Evolutionary conservation across 2,329 filamentous ascomycete species (phyloP).

Genomic region (Pezicula radicicola): DNA sequence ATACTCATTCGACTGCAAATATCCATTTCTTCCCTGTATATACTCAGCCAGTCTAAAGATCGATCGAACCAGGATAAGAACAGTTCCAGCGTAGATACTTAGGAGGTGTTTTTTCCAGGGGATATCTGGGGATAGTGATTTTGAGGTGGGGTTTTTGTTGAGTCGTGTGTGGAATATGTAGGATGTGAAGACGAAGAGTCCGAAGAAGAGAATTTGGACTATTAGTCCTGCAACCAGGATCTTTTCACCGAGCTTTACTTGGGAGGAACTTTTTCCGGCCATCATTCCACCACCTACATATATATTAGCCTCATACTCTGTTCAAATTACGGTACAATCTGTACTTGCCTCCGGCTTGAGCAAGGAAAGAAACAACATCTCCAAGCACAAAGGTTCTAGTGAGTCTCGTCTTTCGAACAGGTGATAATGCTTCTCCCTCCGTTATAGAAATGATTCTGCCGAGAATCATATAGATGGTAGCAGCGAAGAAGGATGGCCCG

Average conservation of each 20-base stretch:
- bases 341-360: constrained; percentile 26
- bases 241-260: constrained; percentile 30
- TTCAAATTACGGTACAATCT: too few species aligned
- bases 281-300: constrained; percentile 26
- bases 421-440: constrained; percentile 26
- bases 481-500: constrained; percentile 33
- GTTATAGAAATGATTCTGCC: too few species aligned
- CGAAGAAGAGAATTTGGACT: constrained; percentile 48
- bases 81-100: constrained; percentile 35
- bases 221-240: constrained; percentile 45
- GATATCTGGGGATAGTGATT: background rate
- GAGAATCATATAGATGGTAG: constrained; percentile 18
- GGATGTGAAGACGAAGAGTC: constrained; percentile 42
- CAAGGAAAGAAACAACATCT: constrained; percentile 38
- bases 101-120: constrained; percentile 33
- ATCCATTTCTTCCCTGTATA: constrained; percentile 36
- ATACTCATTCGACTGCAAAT: constrained; percentile 38
- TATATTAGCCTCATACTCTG: background rate
- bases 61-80: constrained; percentile 41
- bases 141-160: constrained; percentile 19
- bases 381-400: constrained; percentile 42
- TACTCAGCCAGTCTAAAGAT: constrained; percentile 45
- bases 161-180: constrained; percentile 41
- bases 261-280: constrained; percentile 6
- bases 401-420: constrained; percentile 33